Evolutionary conservation across 805 yeast genomes (phyloP).

Genomic region (Saccharomycopsis guyanensis): DNA sequence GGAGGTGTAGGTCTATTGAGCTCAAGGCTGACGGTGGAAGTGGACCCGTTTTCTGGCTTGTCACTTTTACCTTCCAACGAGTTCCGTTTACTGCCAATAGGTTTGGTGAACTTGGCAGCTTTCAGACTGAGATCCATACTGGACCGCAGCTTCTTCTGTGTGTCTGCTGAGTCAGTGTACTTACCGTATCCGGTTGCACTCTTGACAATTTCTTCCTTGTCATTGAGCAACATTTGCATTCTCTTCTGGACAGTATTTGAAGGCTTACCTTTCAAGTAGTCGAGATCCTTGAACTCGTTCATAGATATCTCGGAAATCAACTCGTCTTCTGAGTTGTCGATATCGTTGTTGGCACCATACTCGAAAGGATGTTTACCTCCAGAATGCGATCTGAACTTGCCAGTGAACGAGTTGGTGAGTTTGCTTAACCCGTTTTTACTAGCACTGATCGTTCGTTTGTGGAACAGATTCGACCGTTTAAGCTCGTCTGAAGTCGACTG

Average conservation of each 20-base stretch:
- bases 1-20: neutral
- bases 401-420: slow-evolving; percentile 19
- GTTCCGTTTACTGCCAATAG: neutral
- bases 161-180: slow-evolving; percentile 39
- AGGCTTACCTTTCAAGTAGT: slow-evolving; percentile 10
- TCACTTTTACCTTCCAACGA: neutral
- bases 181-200: slow-evolving; percentile 82
- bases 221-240: slow-evolving; percentile 14
- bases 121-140: neutral
- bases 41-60: neutral
- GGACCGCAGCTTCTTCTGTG: neutral
- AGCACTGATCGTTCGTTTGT: slow-evolving; percentile 19
- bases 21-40: neutral
- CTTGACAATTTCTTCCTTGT: slow-evolving; percentile 26
- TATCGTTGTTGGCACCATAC: slow-evolving; percentile 1
- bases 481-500: neutral
- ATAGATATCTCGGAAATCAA: slow-evolving; percentile 17
- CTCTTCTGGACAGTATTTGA: slow-evolving; percentile 16
- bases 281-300: slow-evolving; percentile 19
- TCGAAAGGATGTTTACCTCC: neutral
- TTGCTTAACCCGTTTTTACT: slow-evolving; percentile 17
- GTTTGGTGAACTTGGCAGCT: neutral
- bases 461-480: slow-evolving; percentile 13
- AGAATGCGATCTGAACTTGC: slow-evolving; percentile 16
- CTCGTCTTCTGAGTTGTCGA: slow-evolving; percentile 20